Percentiles rank a stretch among this genome's conserved stretches.
phyloP scores from a whole-genome alignment of 73 alveolate genomes.

The Paramecium biaurelia region DNA sequence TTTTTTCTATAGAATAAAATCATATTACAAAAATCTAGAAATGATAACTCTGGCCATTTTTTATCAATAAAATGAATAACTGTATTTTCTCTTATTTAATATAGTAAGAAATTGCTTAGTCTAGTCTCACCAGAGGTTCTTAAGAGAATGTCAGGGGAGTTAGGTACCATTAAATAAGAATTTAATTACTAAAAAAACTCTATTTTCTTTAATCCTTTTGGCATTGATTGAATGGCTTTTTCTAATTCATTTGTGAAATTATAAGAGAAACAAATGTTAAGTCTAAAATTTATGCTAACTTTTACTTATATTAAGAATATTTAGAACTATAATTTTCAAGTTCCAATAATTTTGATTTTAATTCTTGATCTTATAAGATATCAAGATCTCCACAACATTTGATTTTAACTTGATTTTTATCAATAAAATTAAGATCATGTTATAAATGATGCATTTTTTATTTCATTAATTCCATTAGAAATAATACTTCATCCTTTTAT shows the following conservation, averaged over 20 bases:
- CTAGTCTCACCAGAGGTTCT: slow-evolving; percentile 78
- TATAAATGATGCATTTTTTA: slow-evolving; percentile 50
- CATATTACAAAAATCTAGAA: slow-evolving; percentile 69
- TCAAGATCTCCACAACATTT: slow-evolving; percentile 71
- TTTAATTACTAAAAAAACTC: slow-evolving; percentile 67
- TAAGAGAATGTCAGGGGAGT: slow-evolving; percentile 69
- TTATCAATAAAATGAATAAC: slow-evolving; percentile 66
- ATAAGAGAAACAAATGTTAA: slow-evolving; percentile 73
- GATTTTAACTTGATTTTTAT: slow-evolving; percentile 56
- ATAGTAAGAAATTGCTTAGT: slow-evolving; percentile 66
- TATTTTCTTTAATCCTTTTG: slow-evolving; percentile 58
- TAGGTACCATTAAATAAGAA: background rate
- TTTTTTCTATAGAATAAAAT: slow-evolving; percentile 23
- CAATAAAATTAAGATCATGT: slow-evolving; percentile 58
- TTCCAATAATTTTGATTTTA: slow-evolving; percentile 59
- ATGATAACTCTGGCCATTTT: slow-evolving; percentile 72
- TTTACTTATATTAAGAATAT: slow-evolving; percentile 55
- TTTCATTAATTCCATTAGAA: slow-evolving; percentile 65
- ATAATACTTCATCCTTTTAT: slow-evolving; percentile 68
- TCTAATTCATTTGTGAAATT: slow-evolving; percentile 70
- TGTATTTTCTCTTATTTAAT: slow-evolving; percentile 67
- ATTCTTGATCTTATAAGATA: slow-evolving; percentile 64
- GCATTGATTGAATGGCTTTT: slow-evolving; percentile 53
- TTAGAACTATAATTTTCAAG: slow-evolving; percentile 68
- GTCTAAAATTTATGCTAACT: slow-evolving; percentile 33